Evolutionary conservation across 2,329 filamentous ascomycete genomes (phyloP).

Genomic region (Alternaria sp.): DNA sequence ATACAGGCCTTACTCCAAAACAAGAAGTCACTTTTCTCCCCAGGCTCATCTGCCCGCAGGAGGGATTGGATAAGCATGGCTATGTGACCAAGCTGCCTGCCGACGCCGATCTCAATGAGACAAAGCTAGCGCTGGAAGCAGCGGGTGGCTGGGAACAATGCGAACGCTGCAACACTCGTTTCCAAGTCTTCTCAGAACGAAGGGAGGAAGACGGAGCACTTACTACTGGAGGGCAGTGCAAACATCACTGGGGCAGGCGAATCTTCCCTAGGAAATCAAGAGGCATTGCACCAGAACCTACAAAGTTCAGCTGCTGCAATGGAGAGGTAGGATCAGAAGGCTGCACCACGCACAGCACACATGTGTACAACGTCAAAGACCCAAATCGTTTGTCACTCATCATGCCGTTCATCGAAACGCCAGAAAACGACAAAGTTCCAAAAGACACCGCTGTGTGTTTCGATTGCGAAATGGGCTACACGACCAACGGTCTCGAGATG

Average conservation of each 20-base stretch:
- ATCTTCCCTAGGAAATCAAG: conserved; percentile 62
- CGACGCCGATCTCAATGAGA: conserved; percentile 70
- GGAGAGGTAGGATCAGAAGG: conserved; percentile 78
- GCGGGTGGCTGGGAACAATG: conserved; percentile 85
- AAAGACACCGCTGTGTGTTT: conserved; percentile 74
- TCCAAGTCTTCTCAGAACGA: conserved; percentile 90
- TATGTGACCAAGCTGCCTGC: conserved; percentile 77
- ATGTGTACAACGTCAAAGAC: conserved; percentile 88
- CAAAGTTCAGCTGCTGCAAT: conserved; percentile 80
- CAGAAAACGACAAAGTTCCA: conserved; percentile 62
- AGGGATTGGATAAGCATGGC: conserved; percentile 70
- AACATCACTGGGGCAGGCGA: conserved; percentile 78
- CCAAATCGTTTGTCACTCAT: conserved; percentile 77
- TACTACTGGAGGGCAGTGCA: conserved; percentile 78
- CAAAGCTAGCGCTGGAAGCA: conserved; percentile 69
- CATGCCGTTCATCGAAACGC: conserved; percentile 82
- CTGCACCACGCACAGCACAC: conserved; percentile 74
- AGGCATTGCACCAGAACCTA: conserved; percentile 62
- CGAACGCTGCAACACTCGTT: conserved; percentile 84
- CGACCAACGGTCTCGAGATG: conserved; percentile 84
- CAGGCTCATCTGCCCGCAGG: conserved; percentile 69
- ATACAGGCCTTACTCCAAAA: conserved; percentile 71
- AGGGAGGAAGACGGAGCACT: conserved; percentile 78
- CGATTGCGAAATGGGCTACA: conserved; percentile 98
- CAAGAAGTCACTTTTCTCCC: conserved; percentile 65